Conservation (phyloP, 495 filamentous ascomycete species). For the Stereocaulon alpinum region DNA sequence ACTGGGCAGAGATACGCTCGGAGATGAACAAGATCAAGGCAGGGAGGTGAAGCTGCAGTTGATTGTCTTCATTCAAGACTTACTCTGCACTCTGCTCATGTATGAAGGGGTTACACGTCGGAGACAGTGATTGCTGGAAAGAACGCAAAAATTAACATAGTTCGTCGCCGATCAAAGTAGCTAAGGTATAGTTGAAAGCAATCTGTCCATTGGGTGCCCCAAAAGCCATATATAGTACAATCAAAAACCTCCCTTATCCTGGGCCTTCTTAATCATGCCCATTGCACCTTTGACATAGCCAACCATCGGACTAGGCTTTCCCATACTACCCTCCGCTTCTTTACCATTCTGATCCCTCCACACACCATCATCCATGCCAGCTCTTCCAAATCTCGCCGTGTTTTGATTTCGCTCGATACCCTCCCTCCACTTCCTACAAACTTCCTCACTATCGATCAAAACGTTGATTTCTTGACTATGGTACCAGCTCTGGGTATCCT, state of each 20-base stretch:
- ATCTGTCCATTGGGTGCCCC: no score
- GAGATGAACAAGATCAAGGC: no score
- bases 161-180: no score
- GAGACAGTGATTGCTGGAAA: no score
- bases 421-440: slow-evolving; percentile 55
- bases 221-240: background rate
- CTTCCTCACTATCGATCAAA: slow-evolving; percentile 49
- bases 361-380: slow-evolving; percentile 44
- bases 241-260: slow-evolving; percentile 12
- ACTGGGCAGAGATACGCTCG: no score
- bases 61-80: no score
- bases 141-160: no score
- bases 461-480: slow-evolving; percentile 70
- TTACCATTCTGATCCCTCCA: slow-evolving; percentile 33
- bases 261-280: slow-evolving; percentile 15
- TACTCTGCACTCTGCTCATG: no score
- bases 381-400: slow-evolving; percentile 50
- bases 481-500: slow-evolving; percentile 73
- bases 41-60: no score
- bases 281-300: slow-evolving; percentile 12
- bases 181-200: no score
- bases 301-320: slow-evolving; percentile 3
- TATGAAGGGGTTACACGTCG: no score
- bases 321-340: slow-evolving; percentile 11
- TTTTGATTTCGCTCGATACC: slow-evolving; percentile 60